Conservation (phyloP, 352 stramenopile genomes). For the Pythium vanterpoolii region DNA sequence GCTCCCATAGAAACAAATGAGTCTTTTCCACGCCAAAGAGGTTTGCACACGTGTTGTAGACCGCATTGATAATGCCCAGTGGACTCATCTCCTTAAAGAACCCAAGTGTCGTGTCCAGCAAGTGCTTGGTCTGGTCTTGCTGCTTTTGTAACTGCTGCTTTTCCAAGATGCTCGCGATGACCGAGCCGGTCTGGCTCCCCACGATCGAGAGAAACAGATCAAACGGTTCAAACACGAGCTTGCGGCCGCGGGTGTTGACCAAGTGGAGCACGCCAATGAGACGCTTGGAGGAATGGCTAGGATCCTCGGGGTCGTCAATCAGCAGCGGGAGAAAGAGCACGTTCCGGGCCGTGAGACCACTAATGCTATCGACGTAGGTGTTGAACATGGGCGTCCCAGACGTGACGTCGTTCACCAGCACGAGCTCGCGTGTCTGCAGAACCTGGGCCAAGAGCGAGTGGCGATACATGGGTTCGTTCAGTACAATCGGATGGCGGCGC, state of each 20-base stretch:
- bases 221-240: constrained; percentile 55
- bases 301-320: constrained; percentile 39
- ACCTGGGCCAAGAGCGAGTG: constrained; percentile 53
- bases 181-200: constrained; percentile 55
- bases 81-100: constrained; percentile 84
- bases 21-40: constrained; percentile 65
- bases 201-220: constrained; percentile 81
- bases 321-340: constrained; percentile 63
- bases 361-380: constrained; percentile 68
- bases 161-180: constrained; percentile 66
- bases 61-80: constrained; percentile 72
- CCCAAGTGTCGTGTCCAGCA: constrained; percentile 70
- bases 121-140: constrained; percentile 55
- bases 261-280: constrained; percentile 68
- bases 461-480: constrained; percentile 50
- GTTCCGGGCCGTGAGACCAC: constrained; percentile 44
- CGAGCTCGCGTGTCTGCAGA: constrained; percentile 36
- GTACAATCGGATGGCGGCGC: constrained; percentile 48
- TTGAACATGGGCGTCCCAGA: constrained; percentile 39
- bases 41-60: constrained; percentile 69
- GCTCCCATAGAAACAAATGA: constrained; percentile 65
- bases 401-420: constrained; percentile 67
- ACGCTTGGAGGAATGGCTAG: constrained; percentile 24
- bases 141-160: constrained; percentile 61
- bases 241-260: constrained; percentile 67